A percentile compares a stretch with the other conserved stretches of the same genome.
These are phyloP conservation scores for Kodamaea plutei DNA, from an alignment of 1,139 yeast species.

Conservation along the genomic window DNA sequence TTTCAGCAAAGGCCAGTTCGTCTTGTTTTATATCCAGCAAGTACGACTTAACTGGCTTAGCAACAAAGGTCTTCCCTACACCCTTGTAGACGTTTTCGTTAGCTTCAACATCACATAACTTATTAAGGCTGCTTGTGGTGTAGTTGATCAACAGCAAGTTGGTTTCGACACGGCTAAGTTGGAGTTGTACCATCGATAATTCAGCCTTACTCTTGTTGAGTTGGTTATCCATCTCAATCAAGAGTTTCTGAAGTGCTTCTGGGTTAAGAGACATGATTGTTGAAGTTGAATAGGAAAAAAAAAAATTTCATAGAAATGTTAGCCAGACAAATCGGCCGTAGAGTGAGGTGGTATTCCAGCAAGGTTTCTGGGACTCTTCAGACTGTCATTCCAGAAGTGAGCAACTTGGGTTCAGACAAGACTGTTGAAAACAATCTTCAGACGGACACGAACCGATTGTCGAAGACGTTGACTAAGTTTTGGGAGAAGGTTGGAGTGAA, in stretches of 20 bases:
- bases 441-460: slow-evolving; percentile 66
- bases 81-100: slow-evolving; percentile 74
- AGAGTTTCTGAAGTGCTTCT: slow-evolving; percentile 49
- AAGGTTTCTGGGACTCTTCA: slow-evolving; percentile 9
- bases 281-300: neutral
- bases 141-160: slow-evolving; percentile 54
- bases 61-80: slow-evolving; percentile 70
- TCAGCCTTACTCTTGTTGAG: slow-evolving; percentile 60
- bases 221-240: slow-evolving; percentile 63
- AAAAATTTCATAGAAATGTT: neutral
- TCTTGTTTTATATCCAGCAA: slow-evolving; percentile 47
- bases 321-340: neutral
- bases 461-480: slow-evolving; percentile 69
- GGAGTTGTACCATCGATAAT: slow-evolving; percentile 57
- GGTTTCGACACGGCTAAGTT: slow-evolving; percentile 52
- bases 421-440: slow-evolving; percentile 49
- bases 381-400: slow-evolving; percentile 12
- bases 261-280: slow-evolving; percentile 34
- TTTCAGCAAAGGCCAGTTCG: slow-evolving; percentile 52
- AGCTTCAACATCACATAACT: slow-evolving; percentile 28
- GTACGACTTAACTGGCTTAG: slow-evolving; percentile 43
- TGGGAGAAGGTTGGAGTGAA: slow-evolving; percentile 75
- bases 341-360: slow-evolving; percentile 3
- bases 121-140: slow-evolving; percentile 51
- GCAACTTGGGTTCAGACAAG: slow-evolving; percentile 33